Percentiles rank a stretch among this genome's conserved stretches.
Conservation (phyloP, 2,329 filamentous ascomycete genomes). For the Pseudopyricularia cyperi region DNA sequence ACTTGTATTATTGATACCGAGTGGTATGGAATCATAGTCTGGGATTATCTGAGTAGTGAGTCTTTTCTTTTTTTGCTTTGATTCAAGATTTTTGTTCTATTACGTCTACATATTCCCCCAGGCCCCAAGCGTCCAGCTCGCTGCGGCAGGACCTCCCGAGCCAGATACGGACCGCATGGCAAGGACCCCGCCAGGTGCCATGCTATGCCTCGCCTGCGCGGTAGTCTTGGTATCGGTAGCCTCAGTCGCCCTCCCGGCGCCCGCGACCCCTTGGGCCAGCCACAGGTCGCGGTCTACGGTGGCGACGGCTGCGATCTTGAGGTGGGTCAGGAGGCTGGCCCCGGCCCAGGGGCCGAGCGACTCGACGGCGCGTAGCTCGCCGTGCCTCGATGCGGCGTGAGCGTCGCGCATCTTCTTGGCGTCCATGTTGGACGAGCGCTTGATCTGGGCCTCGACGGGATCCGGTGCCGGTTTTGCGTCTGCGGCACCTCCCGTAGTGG, state of each 20-base stretch:
- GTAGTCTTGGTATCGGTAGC: constrained; percentile 37
- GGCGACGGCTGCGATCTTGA: constrained; percentile 56
- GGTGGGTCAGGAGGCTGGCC: constrained; percentile 54
- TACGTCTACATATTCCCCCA: no score
- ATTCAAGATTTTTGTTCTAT: no score
- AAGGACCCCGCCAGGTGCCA: constrained; percentile 41
- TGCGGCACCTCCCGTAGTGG: constrained; percentile 16
- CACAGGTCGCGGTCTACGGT: constrained; percentile 62
- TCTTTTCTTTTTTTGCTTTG: no score
- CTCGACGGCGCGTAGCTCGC: constrained; percentile 51
- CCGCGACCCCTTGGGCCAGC: constrained; percentile 50
- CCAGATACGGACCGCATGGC: constrained; percentile 19
- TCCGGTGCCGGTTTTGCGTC: constrained; percentile 36
- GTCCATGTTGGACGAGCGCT: constrained; percentile 18
- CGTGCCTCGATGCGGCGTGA: constrained; percentile 31
- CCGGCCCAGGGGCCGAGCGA: constrained; percentile 64
- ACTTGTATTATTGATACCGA: no score
- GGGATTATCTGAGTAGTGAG: no score
- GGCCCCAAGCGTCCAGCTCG: constrained; percentile 48
- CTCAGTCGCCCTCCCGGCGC: constrained; percentile 46
- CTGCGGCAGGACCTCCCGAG: constrained; percentile 24
- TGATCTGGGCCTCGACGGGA: constrained; percentile 44
- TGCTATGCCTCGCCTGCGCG: constrained; percentile 48
- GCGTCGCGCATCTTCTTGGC: constrained; percentile 10
- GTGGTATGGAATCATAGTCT: no score